phyloP scores from a whole-genome alignment of 192 early-diverging fungal genomes.

The Umbelopsis sp. region DNA sequence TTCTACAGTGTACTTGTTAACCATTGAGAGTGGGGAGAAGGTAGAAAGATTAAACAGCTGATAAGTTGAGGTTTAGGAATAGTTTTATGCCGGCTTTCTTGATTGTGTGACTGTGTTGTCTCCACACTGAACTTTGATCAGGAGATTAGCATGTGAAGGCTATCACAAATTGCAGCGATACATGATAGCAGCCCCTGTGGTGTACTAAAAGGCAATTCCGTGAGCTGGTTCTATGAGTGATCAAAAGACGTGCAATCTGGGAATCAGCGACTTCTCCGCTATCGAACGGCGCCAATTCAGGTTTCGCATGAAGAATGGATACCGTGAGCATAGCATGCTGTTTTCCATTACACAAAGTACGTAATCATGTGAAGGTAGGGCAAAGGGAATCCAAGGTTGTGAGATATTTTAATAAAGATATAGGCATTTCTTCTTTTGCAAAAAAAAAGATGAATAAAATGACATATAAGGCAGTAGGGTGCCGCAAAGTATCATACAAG shows the following conservation, averaged over 20 bases:
- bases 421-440: not conserved
- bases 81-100: not conserved
- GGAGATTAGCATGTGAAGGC: conserved; percentile 14
- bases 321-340: conserved; percentile 8
- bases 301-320: too few species aligned
- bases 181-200: too few species aligned
- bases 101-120: conserved; percentile 11
- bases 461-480: too few species aligned
- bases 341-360: conserved; percentile 9
- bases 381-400: not conserved
- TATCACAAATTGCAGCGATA: too few species aligned
- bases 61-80: conserved; percentile 1
- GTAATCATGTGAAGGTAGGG: not conserved
- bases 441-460: not conserved
- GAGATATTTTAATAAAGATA: not conserved
- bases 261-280: too few species aligned
- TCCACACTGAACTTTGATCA: conserved; percentile 17
- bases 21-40: conserved; percentile 21
- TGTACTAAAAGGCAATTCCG: too few species aligned
- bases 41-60: not conserved
- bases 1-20: conserved; percentile 40
- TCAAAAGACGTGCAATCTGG: too few species aligned
- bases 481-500: not conserved
- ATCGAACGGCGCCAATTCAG: too few species aligned
- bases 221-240: too few species aligned